These are phyloP conservation scores for Coemansia sp. DNA, from an alignment of 192 early-diverging fungal species.

Conservation along the genomic window DNA sequence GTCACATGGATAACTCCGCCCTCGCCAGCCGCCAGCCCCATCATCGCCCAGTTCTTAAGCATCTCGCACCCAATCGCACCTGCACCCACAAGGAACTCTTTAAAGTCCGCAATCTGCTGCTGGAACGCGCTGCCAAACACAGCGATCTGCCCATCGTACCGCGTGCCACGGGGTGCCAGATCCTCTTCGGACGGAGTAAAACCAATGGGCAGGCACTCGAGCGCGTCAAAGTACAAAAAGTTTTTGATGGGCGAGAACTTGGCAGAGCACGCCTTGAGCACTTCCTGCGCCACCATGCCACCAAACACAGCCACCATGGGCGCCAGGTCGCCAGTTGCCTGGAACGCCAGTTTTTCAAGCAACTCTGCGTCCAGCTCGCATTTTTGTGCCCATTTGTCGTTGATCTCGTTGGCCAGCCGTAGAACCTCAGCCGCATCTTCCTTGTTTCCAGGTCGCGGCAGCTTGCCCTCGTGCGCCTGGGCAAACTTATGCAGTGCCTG, in stretches of 20 bases:
- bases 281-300: constrained; percentile 96
- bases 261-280: constrained; percentile 95
- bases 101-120: constrained; percentile 76
- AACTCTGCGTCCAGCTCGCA: constrained; percentile 83
- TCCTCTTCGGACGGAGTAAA: constrained; percentile 63
- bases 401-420: constrained; percentile 68
- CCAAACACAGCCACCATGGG: constrained; percentile 98
- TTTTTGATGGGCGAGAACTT: constrained; percentile 94
- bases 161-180: constrained; percentile 77
- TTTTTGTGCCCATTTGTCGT: constrained; percentile 64
- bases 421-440: constrained; percentile 82
- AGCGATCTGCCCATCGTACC: constrained; percentile 95
- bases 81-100: constrained; percentile 95
- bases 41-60: constrained; percentile 99
- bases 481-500: constrained; percentile 87
- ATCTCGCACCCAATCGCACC: constrained; percentile 99
- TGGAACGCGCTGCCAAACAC: constrained; percentile 95
- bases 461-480: constrained; percentile 58
- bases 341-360: constrained; percentile 81
- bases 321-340: constrained; percentile 85
- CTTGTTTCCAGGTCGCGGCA: constrained; percentile 85
- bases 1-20: constrained; percentile 84
- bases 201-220: constrained; percentile 88
- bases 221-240: constrained; percentile 94
- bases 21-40: constrained; percentile 81